phyloP scores from a whole-genome alignment of 1,284 basidiomycete species.

The Ganoderma lingzhi region DNA sequence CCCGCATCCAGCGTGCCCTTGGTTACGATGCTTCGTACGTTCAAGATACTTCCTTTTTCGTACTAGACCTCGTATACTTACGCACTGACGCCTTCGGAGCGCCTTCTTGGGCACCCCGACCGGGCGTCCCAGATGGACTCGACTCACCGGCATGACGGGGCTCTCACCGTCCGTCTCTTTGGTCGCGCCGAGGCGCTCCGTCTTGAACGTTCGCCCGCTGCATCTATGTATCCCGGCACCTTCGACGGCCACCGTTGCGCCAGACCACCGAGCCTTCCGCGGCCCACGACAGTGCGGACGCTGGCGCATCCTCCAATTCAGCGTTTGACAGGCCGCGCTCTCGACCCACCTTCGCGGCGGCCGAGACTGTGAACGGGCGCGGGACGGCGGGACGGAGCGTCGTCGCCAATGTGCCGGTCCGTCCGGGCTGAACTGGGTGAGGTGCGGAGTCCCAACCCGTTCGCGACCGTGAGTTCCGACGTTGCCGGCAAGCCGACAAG shows the following conservation, averaged over 20 bases:
- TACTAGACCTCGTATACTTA: background rate
- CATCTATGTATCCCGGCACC: background rate
- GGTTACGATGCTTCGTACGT: constrained; percentile 6
- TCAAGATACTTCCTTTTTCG: constrained; percentile 5
- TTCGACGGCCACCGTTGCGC: background rate
- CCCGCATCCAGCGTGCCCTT: constrained; percentile 6
- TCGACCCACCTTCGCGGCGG: background rate
- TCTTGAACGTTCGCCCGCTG: background rate
- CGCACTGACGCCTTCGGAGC: background rate
- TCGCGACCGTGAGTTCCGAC: background rate
- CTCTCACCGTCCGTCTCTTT: background rate
- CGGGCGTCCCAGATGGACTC: background rate
- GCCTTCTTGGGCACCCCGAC: background rate
- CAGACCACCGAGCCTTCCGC: background rate
- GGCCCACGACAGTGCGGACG: background rate
- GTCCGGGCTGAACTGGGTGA: background rate
- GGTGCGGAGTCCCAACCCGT: constrained; percentile 7
- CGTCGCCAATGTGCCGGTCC: background rate
- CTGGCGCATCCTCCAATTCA: background rate
- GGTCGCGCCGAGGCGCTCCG: background rate
- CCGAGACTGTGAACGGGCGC: background rate
- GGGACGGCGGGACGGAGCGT: background rate
- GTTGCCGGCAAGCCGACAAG: constrained; percentile 8
- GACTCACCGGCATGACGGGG: background rate
- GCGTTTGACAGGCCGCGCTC: background rate